These are phyloP conservation scores for Biancaea sappan DNA, from an alignment of 306 rosid genomes.

Conservation along the genomic window DNA sequence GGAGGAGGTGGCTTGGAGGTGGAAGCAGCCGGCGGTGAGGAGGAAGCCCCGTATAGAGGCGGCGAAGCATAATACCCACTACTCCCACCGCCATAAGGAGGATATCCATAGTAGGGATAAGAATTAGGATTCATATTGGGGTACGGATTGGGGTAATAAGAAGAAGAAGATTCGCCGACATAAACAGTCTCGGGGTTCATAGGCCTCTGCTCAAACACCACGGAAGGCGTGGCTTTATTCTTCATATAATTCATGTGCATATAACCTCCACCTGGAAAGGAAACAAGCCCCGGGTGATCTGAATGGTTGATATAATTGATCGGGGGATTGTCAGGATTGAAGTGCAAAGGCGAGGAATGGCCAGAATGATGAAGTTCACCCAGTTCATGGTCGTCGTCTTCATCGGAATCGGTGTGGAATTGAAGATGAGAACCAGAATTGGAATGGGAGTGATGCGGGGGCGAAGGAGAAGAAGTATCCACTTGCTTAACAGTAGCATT, in stretches of 20 bases:
- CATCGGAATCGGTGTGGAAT: conserved; percentile 61
- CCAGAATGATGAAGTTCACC: conserved; percentile 54
- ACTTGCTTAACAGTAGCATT: neutral
- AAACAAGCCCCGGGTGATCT: conserved; percentile 10
- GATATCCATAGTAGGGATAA: conserved; percentile 34
- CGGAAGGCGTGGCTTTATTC: conserved; percentile 71
- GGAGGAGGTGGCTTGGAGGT: conserved; percentile 70
- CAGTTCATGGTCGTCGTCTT: conserved; percentile 24
- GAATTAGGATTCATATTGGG: neutral
- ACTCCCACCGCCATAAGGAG: conserved; percentile 46
- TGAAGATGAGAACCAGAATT: conserved; percentile 78
- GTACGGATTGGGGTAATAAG: neutral
- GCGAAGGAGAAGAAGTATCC: conserved; percentile 41
- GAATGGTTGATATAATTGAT: neutral
- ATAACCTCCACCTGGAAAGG: conserved; percentile 37
- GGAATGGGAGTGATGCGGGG: conserved; percentile 42
- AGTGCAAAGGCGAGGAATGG: conserved; percentile 66
- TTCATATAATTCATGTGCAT: conserved; percentile 69
- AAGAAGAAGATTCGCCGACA: conserved; percentile 75
- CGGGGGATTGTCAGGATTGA: neutral
- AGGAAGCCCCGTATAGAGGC: conserved; percentile 38
- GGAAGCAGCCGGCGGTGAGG: conserved; percentile 30
- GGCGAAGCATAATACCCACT: conserved; percentile 50
- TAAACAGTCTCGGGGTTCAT: conserved; percentile 49
- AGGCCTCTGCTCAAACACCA: conserved; percentile 72